Evolutionary conservation across 345 rosid species (phyloP).

Genomic region (Pseudoturritis turrita): DNA sequence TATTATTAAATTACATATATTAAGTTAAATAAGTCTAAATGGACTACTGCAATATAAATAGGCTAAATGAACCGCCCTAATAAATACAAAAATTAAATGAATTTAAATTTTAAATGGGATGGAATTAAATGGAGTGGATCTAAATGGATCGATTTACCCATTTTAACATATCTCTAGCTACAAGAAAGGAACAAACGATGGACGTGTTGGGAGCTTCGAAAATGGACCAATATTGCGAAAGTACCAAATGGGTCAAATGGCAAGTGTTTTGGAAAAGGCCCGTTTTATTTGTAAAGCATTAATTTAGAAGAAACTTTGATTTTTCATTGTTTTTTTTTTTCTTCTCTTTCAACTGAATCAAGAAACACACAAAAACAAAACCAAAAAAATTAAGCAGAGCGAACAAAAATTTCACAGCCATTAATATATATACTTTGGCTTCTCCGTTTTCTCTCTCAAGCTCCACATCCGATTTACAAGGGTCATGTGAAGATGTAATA

Average conservation of each 20-base stretch:
- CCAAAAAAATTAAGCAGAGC: background rate
- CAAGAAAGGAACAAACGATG: background rate
- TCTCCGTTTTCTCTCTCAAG: constrained; percentile 9
- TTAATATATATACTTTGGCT: background rate
- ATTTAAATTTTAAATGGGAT: no score
- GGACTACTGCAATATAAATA: no score
- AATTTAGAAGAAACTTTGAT: background rate
- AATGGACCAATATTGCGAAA: background rate
- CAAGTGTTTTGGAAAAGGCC: background rate
- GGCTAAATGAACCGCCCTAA: no score
- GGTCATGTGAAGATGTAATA: background rate
- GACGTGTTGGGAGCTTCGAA: background rate
- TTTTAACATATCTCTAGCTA: no score
- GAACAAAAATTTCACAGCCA: constrained; percentile 9
- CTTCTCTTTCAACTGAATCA: background rate
- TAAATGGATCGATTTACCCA: no score
- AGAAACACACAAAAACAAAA: background rate
- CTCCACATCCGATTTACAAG: background rate
- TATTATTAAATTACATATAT: no score
- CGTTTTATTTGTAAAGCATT: background rate
- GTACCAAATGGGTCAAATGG: background rate
- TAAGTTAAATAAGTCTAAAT: no score
- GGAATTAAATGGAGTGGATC: no score
- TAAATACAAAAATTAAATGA: no score
- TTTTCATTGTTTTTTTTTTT: background rate